Percentiles rank a stretch among this genome's conserved stretches.
Evolutionary conservation across 129 eudicot species (phyloP).

Genomic region (Daucus carota): DH1_v3.0 NC_030387.2:4543001-4543500

Average conservation of each 20-base stretch:
- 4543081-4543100: constrained; percentile 77
- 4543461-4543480: constrained; percentile 87
- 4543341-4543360: not conserved
- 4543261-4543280: constrained; percentile 45
- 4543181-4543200: constrained; percentile 20
- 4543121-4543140: constrained; percentile 52
- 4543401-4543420: not conserved
- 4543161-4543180: not conserved
- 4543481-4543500: constrained; percentile 52
- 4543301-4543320: not conserved
- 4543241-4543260: constrained; percentile 36
- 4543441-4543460: constrained; percentile 78
- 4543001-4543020: constrained; percentile 14
- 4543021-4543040: constrained; percentile 1
- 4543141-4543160: not conserved
- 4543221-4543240: constrained; percentile 60
- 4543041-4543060: constrained; percentile 12
- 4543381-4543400: constrained; percentile 6
- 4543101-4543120: constrained; percentile 90
- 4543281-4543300: not conserved
- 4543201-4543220: constrained; percentile 76
- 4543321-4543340: not conserved
- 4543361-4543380: constrained; percentile 3
- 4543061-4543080: constrained; percentile 87
- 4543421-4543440: constrained; percentile 45